Conservation (phyloP, 169 alveolate species). For the Cryptosporidium meleagridis region DNA sequence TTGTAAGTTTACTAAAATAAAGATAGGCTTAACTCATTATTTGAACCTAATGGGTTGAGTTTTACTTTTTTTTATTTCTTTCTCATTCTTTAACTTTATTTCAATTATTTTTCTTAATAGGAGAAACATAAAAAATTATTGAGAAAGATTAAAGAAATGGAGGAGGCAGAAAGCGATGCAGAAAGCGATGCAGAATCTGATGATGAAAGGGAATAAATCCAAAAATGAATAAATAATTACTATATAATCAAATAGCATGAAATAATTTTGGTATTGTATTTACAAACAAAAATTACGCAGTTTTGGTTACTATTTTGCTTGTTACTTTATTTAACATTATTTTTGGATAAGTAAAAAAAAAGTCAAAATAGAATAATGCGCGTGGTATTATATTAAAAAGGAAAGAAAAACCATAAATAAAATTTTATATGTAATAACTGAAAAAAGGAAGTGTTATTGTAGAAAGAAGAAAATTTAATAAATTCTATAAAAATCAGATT, state of each 20-base stretch:
- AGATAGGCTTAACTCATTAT: background rate
- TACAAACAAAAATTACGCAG: background rate
- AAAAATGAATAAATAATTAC: background rate
- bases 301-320: too few relatives aligned
- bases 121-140: slow-evolving; percentile 53
- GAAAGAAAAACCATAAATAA: too few relatives aligned
- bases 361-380: too few relatives aligned
- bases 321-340: too few relatives aligned
- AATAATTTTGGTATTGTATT: too few relatives aligned
- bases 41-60: background rate
- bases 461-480: background rate
- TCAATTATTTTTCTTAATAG: background rate
- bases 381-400: too few relatives aligned
- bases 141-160: slow-evolving; percentile 26
- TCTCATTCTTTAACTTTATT: background rate
- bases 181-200: slow-evolving; percentile 26
- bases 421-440: too few relatives aligned
- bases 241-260: too few relatives aligned
- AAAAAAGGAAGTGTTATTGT: too few relatives aligned
- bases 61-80: background rate
- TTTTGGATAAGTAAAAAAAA: too few relatives aligned
- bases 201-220: slow-evolving; percentile 1
- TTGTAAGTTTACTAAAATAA: slow-evolving; percentile 46
- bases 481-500: too few relatives aligned
- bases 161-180: slow-evolving; percentile 4